phyloP scores from a whole-genome alignment of 2,329 filamentous ascomycete species.

The Tolypocladium guangdongense region DNA sequence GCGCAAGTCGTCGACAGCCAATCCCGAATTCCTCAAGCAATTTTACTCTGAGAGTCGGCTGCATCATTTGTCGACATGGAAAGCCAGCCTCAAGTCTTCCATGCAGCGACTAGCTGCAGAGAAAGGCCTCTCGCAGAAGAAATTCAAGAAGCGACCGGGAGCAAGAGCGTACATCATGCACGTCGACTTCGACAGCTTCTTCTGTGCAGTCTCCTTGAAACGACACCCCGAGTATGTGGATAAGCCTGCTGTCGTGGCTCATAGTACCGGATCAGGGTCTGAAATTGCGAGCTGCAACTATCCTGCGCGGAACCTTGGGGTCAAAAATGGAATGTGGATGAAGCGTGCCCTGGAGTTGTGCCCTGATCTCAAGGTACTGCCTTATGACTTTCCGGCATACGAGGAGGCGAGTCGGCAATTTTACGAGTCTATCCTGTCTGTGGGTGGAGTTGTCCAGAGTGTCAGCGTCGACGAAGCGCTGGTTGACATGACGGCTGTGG shows the following conservation, averaged over 20 bases:
- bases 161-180: constrained; percentile 78
- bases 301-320: constrained; percentile 68
- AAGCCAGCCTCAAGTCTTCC: constrained; percentile 81
- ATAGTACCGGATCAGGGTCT: constrained; percentile 73
- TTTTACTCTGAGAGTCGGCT: constrained; percentile 92
- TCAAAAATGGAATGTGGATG: constrained; percentile 99
- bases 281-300: constrained; percentile 99
- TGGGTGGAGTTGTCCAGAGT: constrained; percentile 81
- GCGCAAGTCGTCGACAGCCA: constrained; percentile 79
- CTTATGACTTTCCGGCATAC: constrained; percentile 91
- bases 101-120: constrained; percentile 73
- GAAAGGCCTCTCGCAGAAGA: constrained; percentile 37
- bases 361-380: constrained; percentile 76
- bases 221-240: constrained; percentile 63
- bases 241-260: constrained; percentile 81
- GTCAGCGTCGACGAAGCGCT: constrained; percentile 95
- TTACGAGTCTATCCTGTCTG: constrained; percentile 70
- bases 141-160: constrained; percentile 44
- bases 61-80: constrained; percentile 94
- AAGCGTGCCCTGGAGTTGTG: constrained; percentile 75
- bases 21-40: constrained; percentile 87
- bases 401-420: constrained; percentile 84
- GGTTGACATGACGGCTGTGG: constrained; percentile 66
- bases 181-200: constrained; percentile 97
- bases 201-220: constrained; percentile 81